Base-by-base conservation (phyloP, 2,329 filamentous ascomycete genomes). In the Triangularia setosa region DNA sequence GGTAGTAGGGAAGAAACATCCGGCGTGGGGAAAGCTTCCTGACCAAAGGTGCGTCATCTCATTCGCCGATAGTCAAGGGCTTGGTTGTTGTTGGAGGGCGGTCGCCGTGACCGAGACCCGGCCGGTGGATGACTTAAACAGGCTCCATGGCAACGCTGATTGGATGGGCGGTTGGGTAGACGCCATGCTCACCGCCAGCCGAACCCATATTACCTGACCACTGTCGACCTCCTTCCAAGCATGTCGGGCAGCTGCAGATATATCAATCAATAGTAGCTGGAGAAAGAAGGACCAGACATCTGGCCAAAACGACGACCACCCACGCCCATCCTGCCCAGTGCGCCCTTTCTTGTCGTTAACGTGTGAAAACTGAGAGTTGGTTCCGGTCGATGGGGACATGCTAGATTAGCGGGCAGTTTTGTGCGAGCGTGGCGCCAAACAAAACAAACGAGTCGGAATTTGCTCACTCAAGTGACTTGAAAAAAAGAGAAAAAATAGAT, bases 151-250 rank as follows among this genome's bases (percentile, higher is more conserved):
- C 40, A 40, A 27, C 48, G 28, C 14, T 68, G 67, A 68, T 68
- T 68, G 67, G 67, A 64, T 24, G 54, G 57, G 18, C 24, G 58
- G 18, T 27, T 28, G 24, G 40, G 61, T 67, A 67, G 58, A 64
- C 67, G 67, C 67, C 67, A 57, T 60, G 52, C 56, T 63, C 59
- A 60, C 63, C 61, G 65, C 62, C 67, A 28, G 57, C 53, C 52
- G n/a, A 48, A 55, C 62, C 40, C 65, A 59, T 44, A 60, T 65
- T 61, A 62, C 54, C 56, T 30, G 63, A 30, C 67, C 67, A 35
- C 33, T 24, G 52, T 55, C 24, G n/a, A 55, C 40, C 40, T 48
- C 40, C 40, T 48, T 60, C 53, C 40, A 56, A 61, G 57, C 35
- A 61, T 64, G 59, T 60, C 56, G 56, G 58, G 62, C 58, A 60